Evolutionary conservation across 176 grass and related monocot genomes (phyloP).

Genomic region (Zoysia japonica): DNA sequence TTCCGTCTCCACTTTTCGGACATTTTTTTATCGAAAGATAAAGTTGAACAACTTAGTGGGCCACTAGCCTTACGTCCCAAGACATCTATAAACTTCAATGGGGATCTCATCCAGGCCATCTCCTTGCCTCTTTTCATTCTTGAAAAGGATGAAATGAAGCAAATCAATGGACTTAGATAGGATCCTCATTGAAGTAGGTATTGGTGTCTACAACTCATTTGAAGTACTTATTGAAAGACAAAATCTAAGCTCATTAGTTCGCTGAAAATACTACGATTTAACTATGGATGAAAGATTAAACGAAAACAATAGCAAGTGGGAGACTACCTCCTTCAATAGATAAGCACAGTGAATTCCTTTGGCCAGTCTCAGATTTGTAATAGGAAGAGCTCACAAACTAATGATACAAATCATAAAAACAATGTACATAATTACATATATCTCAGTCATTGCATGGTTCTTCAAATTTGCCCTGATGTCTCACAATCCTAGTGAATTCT

Average conservation of each 20-base stretch:
- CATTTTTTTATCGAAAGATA: too few relatives aligned
- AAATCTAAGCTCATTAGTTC: neutral
- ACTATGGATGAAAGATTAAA: neutral
- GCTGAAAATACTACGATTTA: neutral
- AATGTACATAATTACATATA: neutral
- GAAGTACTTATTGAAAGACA: neutral
- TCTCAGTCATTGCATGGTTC: slow-evolving; percentile 22
- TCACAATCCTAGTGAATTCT: neutral
- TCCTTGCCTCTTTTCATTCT: too few relatives aligned
- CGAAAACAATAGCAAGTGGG: neutral
- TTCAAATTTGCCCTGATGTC: neutral
- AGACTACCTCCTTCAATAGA: neutral
- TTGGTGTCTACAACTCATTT: too few relatives aligned
- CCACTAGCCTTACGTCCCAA: too few relatives aligned
- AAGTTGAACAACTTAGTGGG: too few relatives aligned
- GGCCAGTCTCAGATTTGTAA: neutral
- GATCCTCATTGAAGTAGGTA: too few relatives aligned
- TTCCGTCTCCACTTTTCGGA: too few relatives aligned
- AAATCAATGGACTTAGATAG: too few relatives aligned
- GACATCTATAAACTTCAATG: too few relatives aligned
- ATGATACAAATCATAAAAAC: neutral
- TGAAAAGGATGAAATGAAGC: too few relatives aligned
- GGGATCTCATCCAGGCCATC: too few relatives aligned
- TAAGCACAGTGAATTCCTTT: neutral
- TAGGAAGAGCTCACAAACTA: neutral